Evolutionary conservation across 257 asterid genomes (phyloP), one percentile per base, ranked within the genome.

Genomic region (Capsicum pubescens): DNA sequence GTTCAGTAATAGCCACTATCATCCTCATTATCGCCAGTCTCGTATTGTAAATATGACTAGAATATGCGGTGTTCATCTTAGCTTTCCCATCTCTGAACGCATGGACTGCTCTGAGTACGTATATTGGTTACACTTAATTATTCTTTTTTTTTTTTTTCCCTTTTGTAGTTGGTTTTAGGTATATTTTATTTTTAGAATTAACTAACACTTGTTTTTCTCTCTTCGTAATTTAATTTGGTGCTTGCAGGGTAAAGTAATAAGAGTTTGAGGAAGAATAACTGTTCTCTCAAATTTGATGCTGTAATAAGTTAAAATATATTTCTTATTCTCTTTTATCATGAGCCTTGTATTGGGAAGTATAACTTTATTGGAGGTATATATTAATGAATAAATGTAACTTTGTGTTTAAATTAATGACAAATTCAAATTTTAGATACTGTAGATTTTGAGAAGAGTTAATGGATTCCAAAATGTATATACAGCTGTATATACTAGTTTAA

Each of bases 41-140:
- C 69, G 83, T 15, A 82, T 85, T 17, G 7, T 50, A n/a, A 48
- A 60, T 64, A 48, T 85, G 10, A 81, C 63, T 61, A 1, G 1
- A 3, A n/a, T 3, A 21, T 85, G 84, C 2, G 32, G 36, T 46
- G 35, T 85, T 56, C 82, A 69, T 42, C 84, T 81, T 21, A 81
- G 74, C 55, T 85, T 85, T 17, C 87, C 87, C 42, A 85, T 85
- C 36, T 85, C 87, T 17, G 84, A 85, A 46, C 81, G 60, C 42
- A 69, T 80, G 84, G 84, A 85, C 26, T 85, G 84, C 80, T 80
- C 74, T 7, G 50, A 21, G 87, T 81, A 17, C 21, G 58, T 54
- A 54, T 11, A 54, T 11, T 19, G 9, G 19, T 63, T 1, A 19
- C 42, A 21, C 32, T 67, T 3, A 16, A n/a, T 44, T 17, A 5